These are phyloP conservation scores for Calonectria naviculata DNA, from an alignment of 2,329 filamentous ascomycete species.

Conservation along the genomic window DNA sequence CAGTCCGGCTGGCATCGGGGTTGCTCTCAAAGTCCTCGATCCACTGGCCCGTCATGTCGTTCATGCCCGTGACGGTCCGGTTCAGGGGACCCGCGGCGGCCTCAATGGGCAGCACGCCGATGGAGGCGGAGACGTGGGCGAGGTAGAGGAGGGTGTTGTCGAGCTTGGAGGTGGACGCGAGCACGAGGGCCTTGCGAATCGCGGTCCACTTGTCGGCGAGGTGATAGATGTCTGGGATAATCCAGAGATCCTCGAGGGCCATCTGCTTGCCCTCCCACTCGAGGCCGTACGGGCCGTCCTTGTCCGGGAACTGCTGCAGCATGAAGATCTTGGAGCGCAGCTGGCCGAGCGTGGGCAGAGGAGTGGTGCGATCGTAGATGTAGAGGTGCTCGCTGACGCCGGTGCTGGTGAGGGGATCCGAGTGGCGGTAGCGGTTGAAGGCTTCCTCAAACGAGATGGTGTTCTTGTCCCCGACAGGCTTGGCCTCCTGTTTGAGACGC, in stretches of 20 bases:
- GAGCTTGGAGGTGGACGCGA: conserved; percentile 45
- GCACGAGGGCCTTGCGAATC: conserved; percentile 53
- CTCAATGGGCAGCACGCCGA: conserved; percentile 61
- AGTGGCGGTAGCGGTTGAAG: conserved; percentile 54
- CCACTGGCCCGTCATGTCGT: conserved; percentile 60
- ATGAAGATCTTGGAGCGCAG: conserved; percentile 59
- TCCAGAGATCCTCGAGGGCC: conserved; percentile 59
- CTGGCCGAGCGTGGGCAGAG: conserved; percentile 56
- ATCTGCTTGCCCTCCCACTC: conserved; percentile 58
- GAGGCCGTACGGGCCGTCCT: conserved; percentile 52
- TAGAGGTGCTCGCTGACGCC: conserved; percentile 52
- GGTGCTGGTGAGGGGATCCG: conserved; percentile 46
- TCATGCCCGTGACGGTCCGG: conserved; percentile 57
- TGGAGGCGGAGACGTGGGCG: conserved; percentile 59
- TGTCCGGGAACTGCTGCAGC: conserved; percentile 57
- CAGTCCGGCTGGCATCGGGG: conserved; percentile 47
- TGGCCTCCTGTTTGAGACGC: conserved; percentile 61
- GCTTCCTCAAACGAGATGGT: conserved; percentile 56
- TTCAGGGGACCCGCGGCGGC: conserved; percentile 60
- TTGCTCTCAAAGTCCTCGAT: conserved; percentile 45
- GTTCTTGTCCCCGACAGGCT: conserved; percentile 48
- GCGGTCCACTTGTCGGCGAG: conserved; percentile 60
- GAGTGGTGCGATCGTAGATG: conserved; percentile 42
- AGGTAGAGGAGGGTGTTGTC: conserved; percentile 55
- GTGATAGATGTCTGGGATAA: conserved; percentile 54